These are phyloP conservation scores for Sporisorium iseilematis-ciliati DNA, from an alignment of 1,284 basidiomycete species.

Conservation along the genomic window DNA sequence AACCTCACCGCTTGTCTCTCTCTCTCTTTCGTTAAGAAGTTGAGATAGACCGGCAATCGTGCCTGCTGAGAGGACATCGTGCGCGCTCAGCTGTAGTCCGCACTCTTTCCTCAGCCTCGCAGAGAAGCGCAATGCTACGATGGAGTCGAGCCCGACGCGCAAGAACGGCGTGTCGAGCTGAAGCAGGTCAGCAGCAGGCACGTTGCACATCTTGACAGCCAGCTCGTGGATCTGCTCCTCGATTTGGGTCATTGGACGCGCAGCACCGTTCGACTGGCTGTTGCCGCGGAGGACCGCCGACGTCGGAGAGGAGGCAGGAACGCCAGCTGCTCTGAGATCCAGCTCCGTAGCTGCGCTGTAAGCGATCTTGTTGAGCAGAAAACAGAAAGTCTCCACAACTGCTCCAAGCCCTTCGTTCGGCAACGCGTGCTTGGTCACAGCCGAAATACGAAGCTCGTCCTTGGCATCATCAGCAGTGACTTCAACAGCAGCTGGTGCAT, in stretches of 20 bases:
- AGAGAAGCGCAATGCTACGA: slow-evolving; percentile 27
- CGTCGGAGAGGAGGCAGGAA: neutral
- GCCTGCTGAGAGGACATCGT: slow-evolving; percentile 12
- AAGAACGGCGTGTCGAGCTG: slow-evolving; percentile 9
- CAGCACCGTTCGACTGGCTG: too few relatives aligned
- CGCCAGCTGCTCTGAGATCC: slow-evolving; percentile 4
- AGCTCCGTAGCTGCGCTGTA: neutral
- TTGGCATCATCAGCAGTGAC: slow-evolving; percentile 5
- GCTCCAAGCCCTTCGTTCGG: slow-evolving; percentile 8
- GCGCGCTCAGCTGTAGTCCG: slow-evolving; percentile 19
- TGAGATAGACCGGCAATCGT: slow-evolving; percentile 10
- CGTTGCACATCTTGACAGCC: slow-evolving; percentile 8
- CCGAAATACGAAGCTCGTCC: slow-evolving; percentile 21
- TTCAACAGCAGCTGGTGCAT: slow-evolving; percentile 21
- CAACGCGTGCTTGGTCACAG: slow-evolving; percentile 5
- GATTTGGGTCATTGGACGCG: slow-evolving; percentile 7
- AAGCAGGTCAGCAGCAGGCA: slow-evolving; percentile 6
- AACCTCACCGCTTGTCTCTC: neutral
- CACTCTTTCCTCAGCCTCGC: slow-evolving; percentile 16
- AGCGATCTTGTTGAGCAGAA: slow-evolving; percentile 14
- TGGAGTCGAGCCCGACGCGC: slow-evolving; percentile 25
- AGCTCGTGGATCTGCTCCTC: slow-evolving; percentile 13
- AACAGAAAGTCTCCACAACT: slow-evolving; percentile 4
- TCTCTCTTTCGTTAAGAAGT: neutral
- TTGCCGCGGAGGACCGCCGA: too few relatives aligned